Percentiles rank a stretch among this genome's conserved stretches.
These are phyloP conservation scores for Aspergillus texensis DNA, from an alignment of 2,329 filamentous ascomycete genomes.

Conservation along the genomic window DNA sequence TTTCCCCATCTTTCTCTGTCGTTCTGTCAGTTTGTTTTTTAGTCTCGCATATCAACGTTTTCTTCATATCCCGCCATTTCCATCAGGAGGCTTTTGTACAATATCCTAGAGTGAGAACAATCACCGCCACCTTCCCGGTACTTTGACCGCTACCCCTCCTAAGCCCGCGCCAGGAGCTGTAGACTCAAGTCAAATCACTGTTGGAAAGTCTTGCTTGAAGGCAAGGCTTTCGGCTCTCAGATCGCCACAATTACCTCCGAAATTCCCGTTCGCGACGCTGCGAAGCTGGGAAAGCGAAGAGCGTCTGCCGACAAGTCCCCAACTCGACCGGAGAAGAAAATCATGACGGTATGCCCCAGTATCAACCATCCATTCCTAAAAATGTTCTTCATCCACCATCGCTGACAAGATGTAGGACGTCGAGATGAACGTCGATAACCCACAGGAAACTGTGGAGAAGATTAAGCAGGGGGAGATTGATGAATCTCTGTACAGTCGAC, in stretches of 20 bases:
- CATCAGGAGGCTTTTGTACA: background rate
- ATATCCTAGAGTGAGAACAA: background rate
- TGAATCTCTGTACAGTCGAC: constrained; percentile 68
- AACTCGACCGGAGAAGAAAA: constrained; percentile 55
- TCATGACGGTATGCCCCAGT: constrained; percentile 50
- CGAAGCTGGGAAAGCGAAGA: constrained; percentile 57
- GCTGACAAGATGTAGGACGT: constrained; percentile 44
- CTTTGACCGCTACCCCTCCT: constrained; percentile 24
- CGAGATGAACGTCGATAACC: constrained; percentile 65
- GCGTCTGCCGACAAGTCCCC: constrained; percentile 51
- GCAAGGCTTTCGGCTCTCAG: constrained; percentile 44
- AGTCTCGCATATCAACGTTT: background rate
- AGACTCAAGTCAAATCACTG: constrained; percentile 21
- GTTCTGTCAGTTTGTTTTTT: constrained; percentile 13
- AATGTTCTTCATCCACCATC: background rate
- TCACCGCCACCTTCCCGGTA: constrained; percentile 13
- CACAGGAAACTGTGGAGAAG: constrained; percentile 60
- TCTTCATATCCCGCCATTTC: background rate
- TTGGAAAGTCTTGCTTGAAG: constrained; percentile 46
- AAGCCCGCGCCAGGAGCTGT: constrained; percentile 31
- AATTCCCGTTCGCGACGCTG: constrained; percentile 45
- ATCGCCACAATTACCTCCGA: constrained; percentile 47
- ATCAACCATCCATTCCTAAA: background rate
- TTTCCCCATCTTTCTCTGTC: constrained; percentile 12
- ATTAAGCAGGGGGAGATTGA: constrained; percentile 68